Percentiles rank a stretch among this genome's conserved stretches.
Evolutionary conservation across 2,329 filamentous ascomycete genomes (phyloP).

Genomic region (Thielaviopsis punctulata): DNA sequence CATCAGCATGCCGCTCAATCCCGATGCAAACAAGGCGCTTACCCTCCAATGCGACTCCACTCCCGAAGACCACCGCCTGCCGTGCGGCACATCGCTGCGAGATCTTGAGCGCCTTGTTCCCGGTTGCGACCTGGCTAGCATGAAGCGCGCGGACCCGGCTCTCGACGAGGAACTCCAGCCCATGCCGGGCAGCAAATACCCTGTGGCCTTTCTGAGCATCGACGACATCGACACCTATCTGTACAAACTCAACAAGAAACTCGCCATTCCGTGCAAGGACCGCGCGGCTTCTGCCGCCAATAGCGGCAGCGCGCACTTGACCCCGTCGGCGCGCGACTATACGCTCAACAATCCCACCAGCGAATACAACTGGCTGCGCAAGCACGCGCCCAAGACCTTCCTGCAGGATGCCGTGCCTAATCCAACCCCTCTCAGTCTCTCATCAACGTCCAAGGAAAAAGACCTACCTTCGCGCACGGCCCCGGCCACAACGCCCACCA

Average conservation of each 20-base stretch:
- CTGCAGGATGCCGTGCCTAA: constrained; percentile 45
- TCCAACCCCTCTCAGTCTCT: not conserved
- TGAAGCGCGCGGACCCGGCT: constrained; percentile 46
- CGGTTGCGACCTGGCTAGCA: constrained; percentile 32
- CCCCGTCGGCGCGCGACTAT: constrained; percentile 23
- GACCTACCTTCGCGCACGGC: constrained; percentile 17
- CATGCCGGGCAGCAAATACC: constrained; percentile 34
- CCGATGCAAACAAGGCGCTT: constrained; percentile 15
- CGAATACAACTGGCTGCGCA: constrained; percentile 88
- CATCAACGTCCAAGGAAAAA: constrained; percentile 24
- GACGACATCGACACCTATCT: constrained; percentile 62
- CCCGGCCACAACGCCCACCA: constrained; percentile 20
- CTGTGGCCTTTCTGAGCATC: constrained; percentile 48
- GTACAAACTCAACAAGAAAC: constrained; percentile 39
- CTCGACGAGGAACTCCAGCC: constrained; percentile 32
- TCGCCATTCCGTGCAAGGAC: constrained; percentile 28
- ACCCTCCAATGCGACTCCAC: constrained; percentile 25
- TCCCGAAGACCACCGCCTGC: constrained; percentile 24
- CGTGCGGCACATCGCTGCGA: constrained; percentile 30
- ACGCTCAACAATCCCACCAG: constrained; percentile 59
- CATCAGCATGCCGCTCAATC: constrained; percentile 25
- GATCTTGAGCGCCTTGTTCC: constrained; percentile 35
- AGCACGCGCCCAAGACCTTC: constrained; percentile 71
- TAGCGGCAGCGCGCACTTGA: constrained; percentile 20
- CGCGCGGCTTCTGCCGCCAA: constrained; percentile 35